Evolutionary conservation across 1,139 yeast genomes (phyloP).

Genomic region (Debaryomycetaceae sp.): DNA sequence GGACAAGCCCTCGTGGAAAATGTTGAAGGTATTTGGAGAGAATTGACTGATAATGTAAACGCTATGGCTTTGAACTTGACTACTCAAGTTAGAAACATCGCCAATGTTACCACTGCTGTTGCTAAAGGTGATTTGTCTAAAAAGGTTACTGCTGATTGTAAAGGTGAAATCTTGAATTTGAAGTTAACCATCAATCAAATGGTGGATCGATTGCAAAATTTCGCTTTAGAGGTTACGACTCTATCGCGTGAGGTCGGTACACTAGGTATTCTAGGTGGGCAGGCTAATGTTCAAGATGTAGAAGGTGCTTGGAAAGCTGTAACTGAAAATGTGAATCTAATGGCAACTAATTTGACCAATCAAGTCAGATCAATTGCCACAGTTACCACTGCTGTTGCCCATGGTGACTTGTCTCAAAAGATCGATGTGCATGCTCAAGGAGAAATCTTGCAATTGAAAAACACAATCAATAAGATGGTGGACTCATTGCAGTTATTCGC

Average conservation of each 20-base stretch:
- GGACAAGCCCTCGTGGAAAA: slow-evolving; percentile 85
- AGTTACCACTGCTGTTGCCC: slow-evolving; percentile 89
- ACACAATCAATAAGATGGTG: slow-evolving; percentile 87
- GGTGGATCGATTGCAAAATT: slow-evolving; percentile 87
- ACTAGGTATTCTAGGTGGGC: slow-evolving; percentile 85
- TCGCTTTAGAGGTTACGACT: slow-evolving; percentile 86
- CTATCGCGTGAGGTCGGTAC: slow-evolving; percentile 88
- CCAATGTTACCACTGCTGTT: slow-evolving; percentile 88
- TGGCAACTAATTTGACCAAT: slow-evolving; percentile 86
- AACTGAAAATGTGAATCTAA: slow-evolving; percentile 82
- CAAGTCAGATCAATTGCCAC: slow-evolving; percentile 90
- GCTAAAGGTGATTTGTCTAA: slow-evolving; percentile 87
- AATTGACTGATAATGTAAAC: slow-evolving; percentile 81
- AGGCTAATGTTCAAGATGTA: slow-evolving; percentile 87
- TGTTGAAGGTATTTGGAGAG: slow-evolving; percentile 89
- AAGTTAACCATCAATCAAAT: slow-evolving; percentile 77
- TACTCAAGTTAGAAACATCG: slow-evolving; percentile 84
- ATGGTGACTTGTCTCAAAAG: slow-evolving; percentile 84
- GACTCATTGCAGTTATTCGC: slow-evolving; percentile 86
- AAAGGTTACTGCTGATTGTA: slow-evolving; percentile 85
- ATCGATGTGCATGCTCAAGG: slow-evolving; percentile 91
- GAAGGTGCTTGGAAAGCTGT: slow-evolving; percentile 95
- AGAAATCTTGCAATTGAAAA: slow-evolving; percentile 71
- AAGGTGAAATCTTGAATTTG: slow-evolving; percentile 80
- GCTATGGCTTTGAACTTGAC: slow-evolving; percentile 89